phyloP scores from a whole-genome alignment of 169 alveolate species.

The Toxoplasma gondii region DNA sequence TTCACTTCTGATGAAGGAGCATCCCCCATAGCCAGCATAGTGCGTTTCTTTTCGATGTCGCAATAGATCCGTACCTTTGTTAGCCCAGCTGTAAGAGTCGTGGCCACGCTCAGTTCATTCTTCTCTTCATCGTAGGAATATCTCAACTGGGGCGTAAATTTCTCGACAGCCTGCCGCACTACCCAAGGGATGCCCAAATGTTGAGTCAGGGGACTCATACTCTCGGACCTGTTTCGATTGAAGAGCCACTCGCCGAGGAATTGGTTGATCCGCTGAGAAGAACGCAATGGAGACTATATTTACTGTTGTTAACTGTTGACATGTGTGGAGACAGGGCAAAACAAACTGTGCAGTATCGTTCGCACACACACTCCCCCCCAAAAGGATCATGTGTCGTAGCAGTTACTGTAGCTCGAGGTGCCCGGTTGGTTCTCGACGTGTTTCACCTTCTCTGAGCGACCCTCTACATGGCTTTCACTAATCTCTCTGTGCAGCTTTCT shows the following conservation, averaged over 20 bases:
- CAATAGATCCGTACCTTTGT: slow-evolving; percentile 7
- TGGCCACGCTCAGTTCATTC: slow-evolving; percentile 12
- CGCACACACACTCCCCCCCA: too few species aligned
- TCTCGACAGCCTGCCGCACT: slow-evolving; percentile 51
- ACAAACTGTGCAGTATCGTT: too few species aligned
- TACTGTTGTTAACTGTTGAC: background rate
- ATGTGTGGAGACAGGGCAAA: too few species aligned
- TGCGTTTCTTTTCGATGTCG: background rate
- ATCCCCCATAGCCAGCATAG: too few species aligned
- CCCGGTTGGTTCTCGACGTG: too few species aligned
- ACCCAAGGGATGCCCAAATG: slow-evolving; percentile 59
- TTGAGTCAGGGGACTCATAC: slow-evolving; percentile 44
- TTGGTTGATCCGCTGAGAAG: slow-evolving; percentile 29
- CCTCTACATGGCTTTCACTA: too few species aligned
- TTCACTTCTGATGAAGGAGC: too few species aligned
- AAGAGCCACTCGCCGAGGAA: slow-evolving; percentile 57
- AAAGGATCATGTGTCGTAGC: too few species aligned
- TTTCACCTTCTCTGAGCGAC: too few species aligned
- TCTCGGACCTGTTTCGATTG: slow-evolving; percentile 31
- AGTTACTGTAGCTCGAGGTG: too few species aligned
- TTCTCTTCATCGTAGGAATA: background rate
- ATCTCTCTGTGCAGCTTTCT: background rate
- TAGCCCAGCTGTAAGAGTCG: slow-evolving; percentile 52
- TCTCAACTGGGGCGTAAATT: slow-evolving; percentile 13
- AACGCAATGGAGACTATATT: background rate